Base-by-base conservation (phyloP, 768 basidiomycete species). In the Pleurotus eryngii region DNA sequence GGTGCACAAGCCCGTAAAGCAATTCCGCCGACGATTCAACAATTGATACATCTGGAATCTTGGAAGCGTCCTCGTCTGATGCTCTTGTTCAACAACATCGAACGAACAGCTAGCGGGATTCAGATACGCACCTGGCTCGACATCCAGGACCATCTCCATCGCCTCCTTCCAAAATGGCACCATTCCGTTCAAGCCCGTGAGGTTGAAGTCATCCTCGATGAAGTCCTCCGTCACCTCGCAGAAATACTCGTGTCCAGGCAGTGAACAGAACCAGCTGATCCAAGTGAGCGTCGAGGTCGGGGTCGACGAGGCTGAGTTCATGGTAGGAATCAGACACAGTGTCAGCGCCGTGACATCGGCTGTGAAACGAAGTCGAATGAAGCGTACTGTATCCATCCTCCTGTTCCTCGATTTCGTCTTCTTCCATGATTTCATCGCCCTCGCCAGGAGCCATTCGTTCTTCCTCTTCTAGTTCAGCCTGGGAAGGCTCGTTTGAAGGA, bases 101-200 rank as follows among this genome's bases (percentile, higher is more conserved):
- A 26, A 46, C 49, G 15, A 15, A 6, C 47, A 56, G 49, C 30
- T 55, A n/a, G 17, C 43, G 48, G 54, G 58, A 45, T 42, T 66
- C 62, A 61, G 67, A 65, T 63, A 62, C 87, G 71, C 69, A 95
- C 96, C 95, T 78, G 97, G 94, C 74, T 99, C 97, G 54, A 98
- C 96, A 74, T 99, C 97, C 63, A 99, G 74, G 14, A 99, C 94
- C 97, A 99, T 99, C 76, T 99, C 97, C 89, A 99, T 91, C 46
- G 97, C 97, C 71, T 99, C 97, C 71, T 98, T 98, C 94, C 96
- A 99, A 70, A 99, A 99, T 6, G 97, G 97, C 15, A 98, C 97
- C 87, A 95, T 87, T 30, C 83, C 82, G 67, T 95, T 96, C 70
- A 99, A 74, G 5, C 97, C 97, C 4, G 97, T 99, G 39, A 99